Base-by-base conservation (phyloP, 768 basidiomycete species). In the Tulasnella sp. region DNA sequence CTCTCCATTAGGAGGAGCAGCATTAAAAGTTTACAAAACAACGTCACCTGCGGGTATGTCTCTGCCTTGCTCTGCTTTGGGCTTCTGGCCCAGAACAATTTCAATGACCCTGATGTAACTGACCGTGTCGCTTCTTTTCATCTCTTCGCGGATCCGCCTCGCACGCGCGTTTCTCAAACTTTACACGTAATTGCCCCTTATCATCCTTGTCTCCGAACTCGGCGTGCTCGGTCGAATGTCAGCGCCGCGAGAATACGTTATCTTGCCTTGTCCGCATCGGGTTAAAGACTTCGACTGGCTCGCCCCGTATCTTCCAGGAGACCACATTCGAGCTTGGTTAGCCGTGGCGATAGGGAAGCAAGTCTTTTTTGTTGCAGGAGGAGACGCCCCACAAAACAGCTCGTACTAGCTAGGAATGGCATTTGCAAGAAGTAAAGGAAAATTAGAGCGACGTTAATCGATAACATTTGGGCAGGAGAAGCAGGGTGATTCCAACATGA, bases 221-320 rank as follows among this genome's bases (percentile, higher is more conserved):
- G 16, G 22, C 39, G n/a, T 37, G 16, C 22, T 17, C 39, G 41
- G 52, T 40, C 22, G 32, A 16, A n/a, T 69, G 12, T 32, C 88
- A 32, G 85, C 87, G 72, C 90, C 90, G 34, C 86, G 85, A 17
- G 79, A 83, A 9, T 86, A 92, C 67, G 80, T 79, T 52, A 77
- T 93, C 69, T 84, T 84, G 34, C 82, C 86, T 34, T 85, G 85
- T 32, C 91, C 91, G 17, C 85, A 89, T 78, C 82, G 84, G 74
- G 82, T 92, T 39, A 84, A 85, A 68, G 89, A 91, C 78, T 91
- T 94, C 76, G 92, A 93, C 80, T 93, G 92, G 79, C 80, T 94
- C 29, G 83, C 74, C 84, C 37, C 63, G 22, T 35, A 5, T 11
- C 32, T 16, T 11, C 32, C 82, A 80, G 52, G 87, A 87, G 29